A percentile compares a stretch with the other conserved stretches of the same genome.
Conservation (phyloP, 202 grass and related monocot species). For the Schoenoplectus triqueter region DNA sequence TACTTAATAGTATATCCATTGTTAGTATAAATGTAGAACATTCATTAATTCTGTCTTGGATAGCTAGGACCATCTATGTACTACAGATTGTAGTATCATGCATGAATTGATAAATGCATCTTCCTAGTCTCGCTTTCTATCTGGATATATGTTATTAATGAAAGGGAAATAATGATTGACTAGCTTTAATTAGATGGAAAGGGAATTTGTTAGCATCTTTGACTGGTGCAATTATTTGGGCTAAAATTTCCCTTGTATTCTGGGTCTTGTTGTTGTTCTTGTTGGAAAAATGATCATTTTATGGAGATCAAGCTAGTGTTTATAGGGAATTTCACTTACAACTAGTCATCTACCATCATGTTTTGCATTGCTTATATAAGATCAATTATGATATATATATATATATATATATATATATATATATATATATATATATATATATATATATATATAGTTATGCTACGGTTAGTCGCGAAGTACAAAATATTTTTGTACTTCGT, state of each 20-base stretch:
- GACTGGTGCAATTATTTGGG: slow-evolving; percentile 43
- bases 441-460: too few species aligned
- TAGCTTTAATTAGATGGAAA: slow-evolving; percentile 18
- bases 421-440: neutral
- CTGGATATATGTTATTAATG: slow-evolving; percentile 25
- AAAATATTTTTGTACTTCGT: too few species aligned
- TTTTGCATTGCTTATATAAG: slow-evolving; percentile 5
- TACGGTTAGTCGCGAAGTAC: neutral
- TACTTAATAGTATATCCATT: slow-evolving; percentile 14
- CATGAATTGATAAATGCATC: slow-evolving; percentile 36
- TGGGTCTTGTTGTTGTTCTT: slow-evolving; percentile 41
- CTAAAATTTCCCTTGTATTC: slow-evolving; percentile 43
- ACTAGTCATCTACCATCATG: slow-evolving; percentile 25
- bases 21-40: slow-evolving; percentile 8
- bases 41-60: neutral
- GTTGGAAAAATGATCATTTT: slow-evolving; percentile 21
- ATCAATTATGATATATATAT: slow-evolving; percentile 9
- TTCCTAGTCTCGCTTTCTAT: slow-evolving; percentile 31
- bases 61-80: slow-evolving; percentile 3
- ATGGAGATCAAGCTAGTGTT: slow-evolving; percentile 39
- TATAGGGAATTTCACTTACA: slow-evolving; percentile 42
- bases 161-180: slow-evolving; percentile 44
- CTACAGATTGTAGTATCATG: slow-evolving; percentile 28
- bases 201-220: slow-evolving; percentile 47
- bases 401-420: too few species aligned